Conservation (phyloP, 2,329 filamentous ascomycete genomes). For the Fusarium pseudocircinatum region DNA sequence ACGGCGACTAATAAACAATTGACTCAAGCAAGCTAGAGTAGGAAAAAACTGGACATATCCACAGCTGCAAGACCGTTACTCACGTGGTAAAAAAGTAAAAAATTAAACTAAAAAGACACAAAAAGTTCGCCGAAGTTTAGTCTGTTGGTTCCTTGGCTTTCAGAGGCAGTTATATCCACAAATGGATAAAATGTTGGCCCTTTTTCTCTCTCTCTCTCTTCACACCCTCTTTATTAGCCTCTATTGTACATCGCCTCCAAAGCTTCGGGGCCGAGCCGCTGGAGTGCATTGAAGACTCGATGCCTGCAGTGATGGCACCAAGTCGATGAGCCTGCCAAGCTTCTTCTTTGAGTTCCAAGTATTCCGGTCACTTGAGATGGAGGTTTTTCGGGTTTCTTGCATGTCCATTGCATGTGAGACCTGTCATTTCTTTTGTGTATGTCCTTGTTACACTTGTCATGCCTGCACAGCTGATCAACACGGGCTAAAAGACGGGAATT, state of each 20-base stretch:
- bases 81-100: constrained; percentile 10
- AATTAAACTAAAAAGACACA: not conserved
- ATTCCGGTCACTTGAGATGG: not conserved
- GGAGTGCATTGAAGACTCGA: not conserved
- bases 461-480: constrained; percentile 20
- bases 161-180: not conserved
- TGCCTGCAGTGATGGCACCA: not conserved
- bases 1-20: not conserved
- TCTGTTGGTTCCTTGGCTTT: not conserved
- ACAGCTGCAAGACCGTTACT: constrained; percentile 17
- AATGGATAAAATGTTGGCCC: not conserved
- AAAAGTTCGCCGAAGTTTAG: not conserved
- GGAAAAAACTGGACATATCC: not conserved
- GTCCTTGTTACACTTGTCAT: not conserved
- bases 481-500: not conserved
- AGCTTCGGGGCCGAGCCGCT: not conserved
- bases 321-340: not conserved
- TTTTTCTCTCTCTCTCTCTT: not conserved
- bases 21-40: not conserved
- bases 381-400: not conserved
- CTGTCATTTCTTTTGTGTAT: not conserved
- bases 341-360: not conserved
- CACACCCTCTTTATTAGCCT: constrained; percentile 10
- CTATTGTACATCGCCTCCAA: not conserved
- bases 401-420: not conserved